phyloP scores from a whole-genome alignment of 192 early-diverging fungal species.

The Coemansia sp. region DNA sequence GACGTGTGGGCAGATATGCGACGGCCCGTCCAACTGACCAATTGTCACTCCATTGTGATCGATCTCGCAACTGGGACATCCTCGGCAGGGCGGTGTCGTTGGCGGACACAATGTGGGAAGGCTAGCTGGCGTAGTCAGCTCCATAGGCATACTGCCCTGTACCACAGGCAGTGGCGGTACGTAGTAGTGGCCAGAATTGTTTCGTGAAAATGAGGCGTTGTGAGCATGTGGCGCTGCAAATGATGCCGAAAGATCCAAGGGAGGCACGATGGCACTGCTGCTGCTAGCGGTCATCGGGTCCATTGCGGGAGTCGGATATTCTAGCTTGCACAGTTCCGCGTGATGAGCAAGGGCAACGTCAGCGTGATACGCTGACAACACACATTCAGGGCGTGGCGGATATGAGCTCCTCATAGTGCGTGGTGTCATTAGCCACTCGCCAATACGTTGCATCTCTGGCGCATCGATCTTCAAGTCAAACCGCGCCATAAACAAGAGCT shows the following conservation, averaged over 20 bases:
- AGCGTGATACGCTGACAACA: constrained; percentile 30
- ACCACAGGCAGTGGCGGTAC: background rate
- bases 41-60: background rate
- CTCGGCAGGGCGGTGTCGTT: constrained; percentile 12
- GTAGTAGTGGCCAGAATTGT: background rate
- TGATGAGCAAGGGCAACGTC: constrained; percentile 14
- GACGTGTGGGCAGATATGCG: background rate
- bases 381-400: background rate
- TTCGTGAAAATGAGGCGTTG: background rate
- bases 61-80: constrained; percentile 1
- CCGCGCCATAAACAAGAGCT: constrained; percentile 70
- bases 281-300: constrained; percentile 3
- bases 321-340: constrained; percentile 5
- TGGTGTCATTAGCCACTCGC: constrained; percentile 61
- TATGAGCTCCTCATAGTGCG: background rate
- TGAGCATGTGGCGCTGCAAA: background rate
- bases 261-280: constrained; percentile 6
- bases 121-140: constrained; percentile 36
- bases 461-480: constrained; percentile 71
- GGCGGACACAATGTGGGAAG: constrained; percentile 13
- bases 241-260: constrained; percentile 1
- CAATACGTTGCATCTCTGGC: constrained; percentile 64
- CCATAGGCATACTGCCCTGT: background rate
- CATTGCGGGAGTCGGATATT: constrained; percentile 8
- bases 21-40: background rate